These are phyloP conservation scores for Beauveria caledonica DNA, from an alignment of 2,329 filamentous ascomycete genomes.

Conservation along the genomic window DNA sequence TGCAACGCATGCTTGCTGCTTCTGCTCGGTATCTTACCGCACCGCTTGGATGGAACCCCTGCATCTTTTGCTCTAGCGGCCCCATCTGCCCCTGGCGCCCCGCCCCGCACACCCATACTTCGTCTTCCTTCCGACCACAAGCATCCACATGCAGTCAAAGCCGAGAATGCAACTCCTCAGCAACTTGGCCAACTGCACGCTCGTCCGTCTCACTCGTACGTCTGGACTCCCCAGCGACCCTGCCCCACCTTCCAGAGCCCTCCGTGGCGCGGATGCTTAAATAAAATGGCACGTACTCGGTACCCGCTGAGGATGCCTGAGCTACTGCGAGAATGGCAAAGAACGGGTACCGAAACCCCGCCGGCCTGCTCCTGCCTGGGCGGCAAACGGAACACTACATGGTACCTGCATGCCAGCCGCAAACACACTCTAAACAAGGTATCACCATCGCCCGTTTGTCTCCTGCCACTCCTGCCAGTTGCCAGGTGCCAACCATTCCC, in stretches of 20 bases:
- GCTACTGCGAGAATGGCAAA: background rate
- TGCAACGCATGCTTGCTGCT: background rate
- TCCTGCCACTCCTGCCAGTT: background rate
- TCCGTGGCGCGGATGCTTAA: background rate
- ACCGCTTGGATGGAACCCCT: background rate
- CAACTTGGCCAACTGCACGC: background rate
- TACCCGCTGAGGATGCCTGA: background rate
- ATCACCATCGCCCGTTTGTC: background rate
- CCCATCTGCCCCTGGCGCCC: background rate
- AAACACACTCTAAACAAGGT: background rate
- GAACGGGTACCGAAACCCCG: background rate
- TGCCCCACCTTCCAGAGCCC: slow-evolving; percentile 2
- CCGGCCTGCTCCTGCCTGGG: background rate
- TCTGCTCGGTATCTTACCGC: background rate
- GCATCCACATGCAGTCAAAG: background rate
- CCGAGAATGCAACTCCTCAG: too few relatives aligned
- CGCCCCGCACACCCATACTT: background rate
- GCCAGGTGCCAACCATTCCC: background rate
- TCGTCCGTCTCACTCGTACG: background rate
- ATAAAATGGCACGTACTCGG: background rate
- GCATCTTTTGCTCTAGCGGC: background rate
- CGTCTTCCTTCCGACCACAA: background rate
- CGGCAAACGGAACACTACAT: background rate
- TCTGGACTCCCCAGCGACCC: background rate
- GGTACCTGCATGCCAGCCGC: slow-evolving; percentile 2